Evolutionary conservation across 2,329 filamentous ascomycete genomes (phyloP).

Genomic region (Pseudopithomyces chartarum): DNA sequence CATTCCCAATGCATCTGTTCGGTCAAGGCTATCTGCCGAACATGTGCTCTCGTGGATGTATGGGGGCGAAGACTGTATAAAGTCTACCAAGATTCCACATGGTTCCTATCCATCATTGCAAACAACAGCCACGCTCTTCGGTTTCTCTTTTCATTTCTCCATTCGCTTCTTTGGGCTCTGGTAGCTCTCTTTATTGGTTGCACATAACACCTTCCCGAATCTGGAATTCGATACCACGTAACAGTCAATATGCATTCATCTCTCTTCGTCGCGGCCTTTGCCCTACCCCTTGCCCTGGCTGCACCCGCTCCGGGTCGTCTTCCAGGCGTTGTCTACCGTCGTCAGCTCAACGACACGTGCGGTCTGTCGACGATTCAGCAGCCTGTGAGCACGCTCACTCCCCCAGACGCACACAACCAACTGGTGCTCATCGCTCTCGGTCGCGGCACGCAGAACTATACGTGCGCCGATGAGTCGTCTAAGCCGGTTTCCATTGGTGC

Average conservation of each 20-base stretch:
- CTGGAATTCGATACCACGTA: slow-evolving; percentile 3
- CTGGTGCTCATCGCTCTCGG: slow-evolving; percentile 54
- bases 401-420: slow-evolving; percentile 27
- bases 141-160: slow-evolving; percentile 14
- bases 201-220: slow-evolving; percentile 4
- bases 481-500: slow-evolving; percentile 50
- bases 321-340: slow-evolving; percentile 11
- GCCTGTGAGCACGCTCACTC: slow-evolving; percentile 31
- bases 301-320: slow-evolving; percentile 29
- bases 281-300: slow-evolving; percentile 28
- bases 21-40: slow-evolving; percentile 17
- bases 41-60: slow-evolving; percentile 1
- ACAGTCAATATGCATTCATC: slow-evolving; percentile 30
- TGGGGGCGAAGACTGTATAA: slow-evolving; percentile 16
- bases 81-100: slow-evolving; percentile 16
- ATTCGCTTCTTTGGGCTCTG: slow-evolving; percentile 36
- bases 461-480: slow-evolving; percentile 42
- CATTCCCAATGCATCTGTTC: slow-evolving; percentile 5
- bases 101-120: slow-evolving; percentile 11
- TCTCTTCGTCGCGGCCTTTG: slow-evolving; percentile 22
- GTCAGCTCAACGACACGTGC: slow-evolving; percentile 29
- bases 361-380: slow-evolving; percentile 28
- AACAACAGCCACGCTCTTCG: slow-evolving; percentile 11
- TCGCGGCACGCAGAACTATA: slow-evolving; percentile 58
- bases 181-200: slow-evolving; percentile 32